A percentile compares a stretch with the other conserved stretches of the same genome.
These are phyloP conservation scores for Coelastrella sp. DNA, from an alignment of 139 green algal species.

Conservation along the genomic window DNA sequence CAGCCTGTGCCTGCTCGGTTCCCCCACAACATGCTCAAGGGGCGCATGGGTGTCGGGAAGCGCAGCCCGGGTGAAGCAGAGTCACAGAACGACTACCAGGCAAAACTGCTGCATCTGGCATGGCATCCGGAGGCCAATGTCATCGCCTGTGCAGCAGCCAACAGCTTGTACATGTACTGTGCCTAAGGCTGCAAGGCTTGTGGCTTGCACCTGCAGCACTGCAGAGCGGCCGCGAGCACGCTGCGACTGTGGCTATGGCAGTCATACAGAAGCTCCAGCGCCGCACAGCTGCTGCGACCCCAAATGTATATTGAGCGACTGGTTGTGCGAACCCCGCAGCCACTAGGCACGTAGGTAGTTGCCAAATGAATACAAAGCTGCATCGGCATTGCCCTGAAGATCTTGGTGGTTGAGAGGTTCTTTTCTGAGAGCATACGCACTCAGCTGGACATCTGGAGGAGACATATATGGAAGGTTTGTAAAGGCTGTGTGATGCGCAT, in stretches of 20 bases:
- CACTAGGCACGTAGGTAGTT: no score
- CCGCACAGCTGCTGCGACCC: neutral
- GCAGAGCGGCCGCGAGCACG: no score
- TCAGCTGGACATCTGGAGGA: no score
- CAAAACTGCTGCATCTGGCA: constrained; percentile 96
- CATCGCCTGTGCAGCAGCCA: constrained; percentile 92
- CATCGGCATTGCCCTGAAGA: no score
- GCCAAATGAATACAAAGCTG: no score
- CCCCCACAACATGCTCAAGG: constrained; percentile 42
- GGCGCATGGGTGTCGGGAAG: constrained; percentile 48
- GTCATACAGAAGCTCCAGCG: no score
- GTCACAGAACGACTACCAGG: constrained; percentile 74
- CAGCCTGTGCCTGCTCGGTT: constrained; percentile 10
- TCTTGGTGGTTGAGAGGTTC: no score
- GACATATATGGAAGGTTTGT: no score
- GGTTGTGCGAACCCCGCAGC: neutral
- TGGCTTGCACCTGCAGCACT: no score
- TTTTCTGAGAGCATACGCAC: no score
- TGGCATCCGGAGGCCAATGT: constrained; percentile 96
- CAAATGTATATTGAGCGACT: neutral
- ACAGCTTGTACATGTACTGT: constrained; percentile 95
- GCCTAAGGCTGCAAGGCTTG: constrained; percentile 24
- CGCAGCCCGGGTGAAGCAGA: constrained; percentile 48
- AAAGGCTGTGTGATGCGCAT: no score
- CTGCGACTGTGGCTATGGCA: neutral